Evolutionary conservation across 345 rosid species (phyloP).

Genomic region (Punica granatum): DNA sequence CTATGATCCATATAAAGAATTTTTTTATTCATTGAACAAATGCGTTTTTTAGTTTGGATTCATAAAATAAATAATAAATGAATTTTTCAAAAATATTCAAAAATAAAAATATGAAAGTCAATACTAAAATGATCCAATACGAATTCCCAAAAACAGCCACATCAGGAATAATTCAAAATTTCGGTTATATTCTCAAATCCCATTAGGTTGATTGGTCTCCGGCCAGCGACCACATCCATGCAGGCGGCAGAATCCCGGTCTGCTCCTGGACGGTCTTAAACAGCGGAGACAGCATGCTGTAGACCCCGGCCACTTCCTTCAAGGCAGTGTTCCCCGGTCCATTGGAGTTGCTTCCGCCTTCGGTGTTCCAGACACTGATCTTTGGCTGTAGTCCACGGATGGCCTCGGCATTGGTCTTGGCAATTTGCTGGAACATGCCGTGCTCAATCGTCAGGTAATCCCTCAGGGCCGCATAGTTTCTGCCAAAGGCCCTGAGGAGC

Average conservation of each 20-base stretch:
- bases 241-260: constrained; percentile 69
- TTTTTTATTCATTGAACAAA: no score
- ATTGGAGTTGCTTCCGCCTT: constrained; percentile 12
- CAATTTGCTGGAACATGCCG: constrained; percentile 47
- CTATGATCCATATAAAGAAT: no score
- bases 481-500: constrained; percentile 41
- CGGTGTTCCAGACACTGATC: constrained; percentile 65
- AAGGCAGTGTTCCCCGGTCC: constrained; percentile 21
- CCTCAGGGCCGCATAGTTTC: constrained; percentile 44
- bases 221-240: constrained; percentile 45
- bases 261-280: constrained; percentile 71
- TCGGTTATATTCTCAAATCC: no score
- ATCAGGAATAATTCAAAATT: no score
- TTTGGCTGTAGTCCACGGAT: constrained; percentile 54
- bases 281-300: constrained; percentile 61
- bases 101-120: no score
- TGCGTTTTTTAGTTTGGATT: no score
- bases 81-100: no score
- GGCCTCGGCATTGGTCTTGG: constrained; percentile 49
- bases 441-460: constrained; percentile 56
- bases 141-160: no score
- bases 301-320: constrained; percentile 66
- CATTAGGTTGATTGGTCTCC: constrained; percentile 1
- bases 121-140: no score
- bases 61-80: no score